phyloP scores from a whole-genome alignment of 225 moss, liverwort and hornwort genomes.

The Asterella californica region DNA sequence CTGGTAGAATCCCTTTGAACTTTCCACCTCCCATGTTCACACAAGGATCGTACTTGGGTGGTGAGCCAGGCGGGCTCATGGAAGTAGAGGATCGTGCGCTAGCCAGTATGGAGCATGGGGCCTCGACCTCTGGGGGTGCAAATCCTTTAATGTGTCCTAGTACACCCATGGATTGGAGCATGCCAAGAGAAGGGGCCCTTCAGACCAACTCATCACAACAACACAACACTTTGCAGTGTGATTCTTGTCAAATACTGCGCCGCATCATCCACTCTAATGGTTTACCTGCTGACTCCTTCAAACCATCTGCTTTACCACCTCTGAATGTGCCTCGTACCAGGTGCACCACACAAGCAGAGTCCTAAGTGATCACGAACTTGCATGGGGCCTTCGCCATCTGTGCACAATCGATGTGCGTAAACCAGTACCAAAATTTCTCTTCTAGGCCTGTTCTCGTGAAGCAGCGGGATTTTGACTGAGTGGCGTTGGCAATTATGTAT shows the following conservation, averaged over 20 bases:
- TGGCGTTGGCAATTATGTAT: background rate
- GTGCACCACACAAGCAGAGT: conserved; percentile 25
- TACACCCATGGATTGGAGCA: conserved; percentile 73
- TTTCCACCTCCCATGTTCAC: conserved; percentile 67
- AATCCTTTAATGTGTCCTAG: conserved; percentile 67
- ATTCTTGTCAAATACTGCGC: conserved; percentile 92
- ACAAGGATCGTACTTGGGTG: conserved; percentile 69
- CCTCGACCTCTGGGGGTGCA: conserved; percentile 78
- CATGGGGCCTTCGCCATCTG: conserved; percentile 8
- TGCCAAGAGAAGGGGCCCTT: conserved; percentile 67
- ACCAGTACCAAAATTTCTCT: conserved; percentile 16
- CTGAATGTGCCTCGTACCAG: conserved; percentile 37
- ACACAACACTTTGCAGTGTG: conserved; percentile 77
- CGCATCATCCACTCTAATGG: conserved; percentile 98
- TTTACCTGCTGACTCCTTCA: conserved; percentile 42
- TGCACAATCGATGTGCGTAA: conserved; percentile 15
- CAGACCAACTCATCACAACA: conserved; percentile 64
- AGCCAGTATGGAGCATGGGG: conserved; percentile 79
- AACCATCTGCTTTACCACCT: conserved; percentile 14
- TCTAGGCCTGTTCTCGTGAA: conserved; percentile 5
- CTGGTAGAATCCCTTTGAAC: conserved; percentile 59
- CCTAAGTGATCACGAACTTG: conserved; percentile 20
- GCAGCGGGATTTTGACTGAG: conserved; percentile 9
- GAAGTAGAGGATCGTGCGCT: conserved; percentile 85
- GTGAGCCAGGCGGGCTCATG: conserved; percentile 70